Percentiles rank a stretch among this genome's conserved stretches.
Evolutionary conservation across 257 asterid genomes (phyloP).

Genomic region (Galeopsis tetrahit): DNA sequence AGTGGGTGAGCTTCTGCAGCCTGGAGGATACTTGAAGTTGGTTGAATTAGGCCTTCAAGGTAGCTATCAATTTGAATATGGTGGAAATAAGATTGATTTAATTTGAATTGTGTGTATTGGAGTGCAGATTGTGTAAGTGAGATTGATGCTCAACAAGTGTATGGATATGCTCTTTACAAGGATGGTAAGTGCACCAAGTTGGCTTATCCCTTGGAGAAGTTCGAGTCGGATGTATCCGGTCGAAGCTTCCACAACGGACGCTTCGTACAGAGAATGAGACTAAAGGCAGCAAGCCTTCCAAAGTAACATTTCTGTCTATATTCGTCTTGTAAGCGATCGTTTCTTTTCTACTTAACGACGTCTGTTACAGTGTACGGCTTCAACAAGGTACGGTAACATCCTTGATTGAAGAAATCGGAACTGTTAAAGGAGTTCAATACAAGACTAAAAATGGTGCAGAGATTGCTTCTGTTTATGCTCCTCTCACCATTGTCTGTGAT

Average conservation of each 20-base stretch:
- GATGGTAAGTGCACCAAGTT: conserved; percentile 51
- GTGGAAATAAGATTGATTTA: background rate
- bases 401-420: conserved; percentile 55
- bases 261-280: conserved; percentile 68
- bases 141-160: conserved; percentile 64
- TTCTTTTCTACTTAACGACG: background rate
- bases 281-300: conserved; percentile 60
- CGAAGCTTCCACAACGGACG: conserved; percentile 74
- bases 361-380: conserved; percentile 45
- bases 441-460: conserved; percentile 53
- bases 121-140: conserved; percentile 53
- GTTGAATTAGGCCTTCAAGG: conserved; percentile 68
- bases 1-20: conserved; percentile 70
- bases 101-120: background rate
- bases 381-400: conserved; percentile 68
- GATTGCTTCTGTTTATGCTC: conserved; percentile 45
- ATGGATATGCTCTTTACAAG: conserved; percentile 61
- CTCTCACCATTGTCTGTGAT: conserved; percentile 66
- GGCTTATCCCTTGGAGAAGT: conserved; percentile 66
- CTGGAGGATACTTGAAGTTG: conserved; percentile 66
- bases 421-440: conserved; percentile 56
- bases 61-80: background rate
- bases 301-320: conserved; percentile 39
- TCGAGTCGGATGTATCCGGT: conserved; percentile 57
- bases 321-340: too few relatives aligned